Evolutionary conservation across 169 alveolate genomes (phyloP).

Genomic region (Babesia bigemina): DNA sequence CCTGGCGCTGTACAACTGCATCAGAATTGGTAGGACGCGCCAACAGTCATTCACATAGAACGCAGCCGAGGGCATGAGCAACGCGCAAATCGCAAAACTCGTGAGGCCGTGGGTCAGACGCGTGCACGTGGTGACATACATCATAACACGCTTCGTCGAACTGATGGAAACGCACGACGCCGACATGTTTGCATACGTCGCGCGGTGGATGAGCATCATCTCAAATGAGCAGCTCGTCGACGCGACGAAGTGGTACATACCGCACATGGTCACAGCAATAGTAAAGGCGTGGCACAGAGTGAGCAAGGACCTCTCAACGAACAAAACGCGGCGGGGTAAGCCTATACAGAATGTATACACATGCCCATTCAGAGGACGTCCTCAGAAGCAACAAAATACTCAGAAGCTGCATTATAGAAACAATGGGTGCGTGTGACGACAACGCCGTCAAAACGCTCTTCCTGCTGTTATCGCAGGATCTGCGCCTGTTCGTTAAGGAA

Average conservation of each 20-base stretch:
- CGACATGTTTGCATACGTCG: slow-evolving; percentile 33
- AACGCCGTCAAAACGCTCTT: slow-evolving; percentile 26
- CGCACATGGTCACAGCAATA: slow-evolving; percentile 26
- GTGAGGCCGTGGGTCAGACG: slow-evolving; percentile 38
- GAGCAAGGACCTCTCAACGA: slow-evolving; percentile 9
- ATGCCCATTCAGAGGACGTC: slow-evolving; percentile 7
- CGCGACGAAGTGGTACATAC: slow-evolving; percentile 52
- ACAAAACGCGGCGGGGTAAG: slow-evolving; percentile 6
- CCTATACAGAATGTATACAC: background rate
- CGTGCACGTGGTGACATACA: slow-evolving; percentile 15
- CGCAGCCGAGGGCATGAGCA: slow-evolving; percentile 35
- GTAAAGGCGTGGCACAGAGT: slow-evolving; percentile 9
- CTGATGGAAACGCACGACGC: slow-evolving; percentile 24
- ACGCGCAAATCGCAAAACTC: slow-evolving; percentile 33
- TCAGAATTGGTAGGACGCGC: slow-evolving; percentile 19
- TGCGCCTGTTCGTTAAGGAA: slow-evolving; percentile 43
- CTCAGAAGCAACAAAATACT: slow-evolving; percentile 39
- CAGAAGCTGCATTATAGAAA: slow-evolving; percentile 30
- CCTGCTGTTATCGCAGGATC: slow-evolving; percentile 19
- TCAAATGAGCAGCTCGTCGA: slow-evolving; percentile 26
- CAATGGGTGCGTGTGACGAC: slow-evolving; percentile 26
- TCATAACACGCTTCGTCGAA: slow-evolving; percentile 18
- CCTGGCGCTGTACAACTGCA: slow-evolving; percentile 25
- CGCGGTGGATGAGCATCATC: slow-evolving; percentile 33
- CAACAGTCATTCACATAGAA: background rate